Evolutionary conservation across 176 grass and related monocot genomes (phyloP), one percentile per base, ranked within the genome.

Genomic region (Poa pratensis): DNA sequence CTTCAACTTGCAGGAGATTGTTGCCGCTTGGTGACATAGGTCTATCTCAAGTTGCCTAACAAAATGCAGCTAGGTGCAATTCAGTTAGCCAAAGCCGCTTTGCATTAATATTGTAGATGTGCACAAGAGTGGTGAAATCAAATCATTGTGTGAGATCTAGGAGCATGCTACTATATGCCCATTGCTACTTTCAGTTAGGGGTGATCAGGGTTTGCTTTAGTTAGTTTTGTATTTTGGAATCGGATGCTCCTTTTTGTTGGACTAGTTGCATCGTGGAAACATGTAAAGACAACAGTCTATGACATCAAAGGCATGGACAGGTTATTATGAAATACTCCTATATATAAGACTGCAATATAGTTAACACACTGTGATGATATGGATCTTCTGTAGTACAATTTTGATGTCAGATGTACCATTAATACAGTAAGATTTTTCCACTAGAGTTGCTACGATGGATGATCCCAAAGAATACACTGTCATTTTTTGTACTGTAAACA

Each of bases 101-200:
- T 77, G 53, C 77, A 80, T 69, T 83, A 15, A 14, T 77, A 26
- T 35, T n/a, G 55, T 64, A 34, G 5, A 39, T 48, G 39, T 39
- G 26, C 19, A 61, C 81, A 12, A 30, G 22, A 34, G 43, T 60
- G 50, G 50, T 35, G 67, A 70, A 58, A 27, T 49, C 69, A 73
- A 30, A 51, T 37, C 45, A 40, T 22, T 19, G 58, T 35, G 45
- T 7, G 58, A 65, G 45, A 19, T 66, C 78, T 63, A 42, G 46
- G n/a, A 42, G 54, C 46, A 75, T 52, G 46, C 46, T 54, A 73
- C 26, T 34, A 64, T 73, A 75, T 32, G 46, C 46, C 46, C 72
- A 19, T 52, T 52, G 46, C 72, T 32, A 52, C 46, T 88, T 78
- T 88, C 80, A 78, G 80, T 79, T 78, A 63, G 15, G 42, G 60